Base-by-base conservation (phyloP, 148 eudicot species). In the Simmondsia chinensis region DNA sequence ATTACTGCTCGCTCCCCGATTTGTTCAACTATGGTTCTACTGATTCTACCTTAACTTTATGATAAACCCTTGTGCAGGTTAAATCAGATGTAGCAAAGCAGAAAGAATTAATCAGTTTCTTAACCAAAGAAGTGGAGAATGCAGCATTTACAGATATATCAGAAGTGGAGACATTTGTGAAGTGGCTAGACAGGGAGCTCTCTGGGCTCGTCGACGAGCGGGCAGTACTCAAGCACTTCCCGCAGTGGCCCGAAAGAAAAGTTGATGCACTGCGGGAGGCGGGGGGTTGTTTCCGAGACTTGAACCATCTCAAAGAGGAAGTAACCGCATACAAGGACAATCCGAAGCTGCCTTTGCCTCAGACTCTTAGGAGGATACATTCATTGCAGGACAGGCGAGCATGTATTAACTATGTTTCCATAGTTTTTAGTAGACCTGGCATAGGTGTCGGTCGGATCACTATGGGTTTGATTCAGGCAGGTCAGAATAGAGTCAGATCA, bases 251-350 rank as follows among this genome's bases (percentile, higher is more conserved):
- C 2, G 96, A 87, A 50, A 42, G 72, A 62, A 87, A 79, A 37
- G 87, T 93, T 5, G 96, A 86, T 49, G 81, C 87, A 9, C 50
- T 86, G 25, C 36, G 96, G 4, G 96, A 86, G 66, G 93, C 96
- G 33, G 82, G 87, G 32, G 79, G 79, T 34, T 66, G 69, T 25
- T 86, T 70, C 61, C 42, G 84, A 15, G 93, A 86, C 38, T 28
- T 82, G 5, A 82, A 71, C 50, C 66, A 56, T 59, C 63, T 86
- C 0, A 73, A 79, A 27, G 38, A 75, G 6, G 81, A 86, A 45
- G 74, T 63, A 11, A 58, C 57, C 7, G 52, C 68, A 7, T 76
- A 77, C 67, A 65, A 65, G 29, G 86, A 73, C 32, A 58, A 69
- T 34, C 68, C 61, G 0, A 74, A 80, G 44, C 82, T 71, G 49